Percentiles rank a stretch among this genome's conserved stretches.
Conservation (phyloP, 176 grass and related monocot species). For the Ampelocalamus luodianensis region DNA sequence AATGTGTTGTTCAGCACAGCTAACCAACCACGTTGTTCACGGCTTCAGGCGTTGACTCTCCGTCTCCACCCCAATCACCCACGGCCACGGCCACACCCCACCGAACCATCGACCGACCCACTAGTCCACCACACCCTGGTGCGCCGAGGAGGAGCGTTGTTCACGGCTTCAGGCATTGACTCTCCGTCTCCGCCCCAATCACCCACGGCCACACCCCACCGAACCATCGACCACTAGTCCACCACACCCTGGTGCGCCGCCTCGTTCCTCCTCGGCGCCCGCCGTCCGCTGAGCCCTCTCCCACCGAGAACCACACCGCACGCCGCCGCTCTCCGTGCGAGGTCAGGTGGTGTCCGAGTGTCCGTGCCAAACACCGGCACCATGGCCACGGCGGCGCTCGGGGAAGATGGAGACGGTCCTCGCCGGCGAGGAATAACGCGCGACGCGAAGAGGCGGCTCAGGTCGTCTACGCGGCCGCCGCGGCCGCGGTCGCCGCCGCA, state of each 20-base stretch:
- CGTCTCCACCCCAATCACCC: constrained; percentile 4
- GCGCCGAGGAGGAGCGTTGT: not conserved
- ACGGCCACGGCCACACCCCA: not conserved
- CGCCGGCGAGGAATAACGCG: not conserved
- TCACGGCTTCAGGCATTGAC: no score
- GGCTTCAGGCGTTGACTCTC: not conserved
- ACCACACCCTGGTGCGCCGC: not conserved
- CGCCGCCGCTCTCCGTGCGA: no score
- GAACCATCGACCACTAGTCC: not conserved
- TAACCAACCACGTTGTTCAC: no score
- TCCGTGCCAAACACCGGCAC: no score
- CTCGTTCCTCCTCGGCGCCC: not conserved
- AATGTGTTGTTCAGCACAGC: no score
- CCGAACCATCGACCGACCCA: not conserved
- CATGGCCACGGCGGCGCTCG: not conserved
- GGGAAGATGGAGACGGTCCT: not conserved
- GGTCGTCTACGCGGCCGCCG: not conserved
- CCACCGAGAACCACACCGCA: not conserved
- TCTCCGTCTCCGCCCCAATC: constrained; percentile 14
- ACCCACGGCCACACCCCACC: not conserved
- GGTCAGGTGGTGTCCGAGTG: not conserved
- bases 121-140: no score
- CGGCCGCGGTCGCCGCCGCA: no score
- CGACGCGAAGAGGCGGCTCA: not conserved
- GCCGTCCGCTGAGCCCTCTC: no score